Conservation (phyloP, 2,329 filamentous ascomycete species). For the Calonectria pteridis region DNA sequence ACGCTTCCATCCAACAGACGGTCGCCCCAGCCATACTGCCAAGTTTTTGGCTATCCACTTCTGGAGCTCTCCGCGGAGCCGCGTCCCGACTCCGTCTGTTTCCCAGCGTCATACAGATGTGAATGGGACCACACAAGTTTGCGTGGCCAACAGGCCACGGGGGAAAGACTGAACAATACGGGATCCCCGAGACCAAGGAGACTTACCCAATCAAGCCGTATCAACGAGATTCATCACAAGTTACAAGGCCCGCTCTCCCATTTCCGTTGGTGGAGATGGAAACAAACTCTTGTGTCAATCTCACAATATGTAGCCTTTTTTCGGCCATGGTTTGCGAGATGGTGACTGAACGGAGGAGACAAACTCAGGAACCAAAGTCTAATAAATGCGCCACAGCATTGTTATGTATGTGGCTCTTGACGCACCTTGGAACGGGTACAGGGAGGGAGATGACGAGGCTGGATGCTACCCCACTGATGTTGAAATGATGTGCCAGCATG, state of each 20-base stretch:
- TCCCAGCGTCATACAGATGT: neutral
- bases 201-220: neutral
- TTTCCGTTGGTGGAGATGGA: neutral
- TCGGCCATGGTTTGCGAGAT: neutral
- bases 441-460: slow-evolving; percentile 1
- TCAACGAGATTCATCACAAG: neutral
- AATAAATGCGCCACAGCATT: neutral
- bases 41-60: slow-evolving; percentile 12
- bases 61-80: slow-evolving; percentile 7
- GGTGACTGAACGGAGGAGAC: neutral
- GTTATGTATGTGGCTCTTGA: neutral
- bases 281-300: neutral
- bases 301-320: neutral
- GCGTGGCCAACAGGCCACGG: neutral
- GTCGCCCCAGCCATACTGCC: neutral
- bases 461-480: neutral
- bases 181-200: neutral
- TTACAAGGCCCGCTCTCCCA: neutral
- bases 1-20: neutral
- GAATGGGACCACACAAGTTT: neutral
- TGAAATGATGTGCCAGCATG: slow-evolving; percentile 18
- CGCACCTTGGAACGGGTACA: neutral
- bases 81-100: neutral
- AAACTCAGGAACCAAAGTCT: slow-evolving; percentile 2
- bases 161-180: neutral